Evolutionary conservation across 2,329 filamentous ascomycete genomes (phyloP).

Genomic region (Didymella segeticola): DNA sequence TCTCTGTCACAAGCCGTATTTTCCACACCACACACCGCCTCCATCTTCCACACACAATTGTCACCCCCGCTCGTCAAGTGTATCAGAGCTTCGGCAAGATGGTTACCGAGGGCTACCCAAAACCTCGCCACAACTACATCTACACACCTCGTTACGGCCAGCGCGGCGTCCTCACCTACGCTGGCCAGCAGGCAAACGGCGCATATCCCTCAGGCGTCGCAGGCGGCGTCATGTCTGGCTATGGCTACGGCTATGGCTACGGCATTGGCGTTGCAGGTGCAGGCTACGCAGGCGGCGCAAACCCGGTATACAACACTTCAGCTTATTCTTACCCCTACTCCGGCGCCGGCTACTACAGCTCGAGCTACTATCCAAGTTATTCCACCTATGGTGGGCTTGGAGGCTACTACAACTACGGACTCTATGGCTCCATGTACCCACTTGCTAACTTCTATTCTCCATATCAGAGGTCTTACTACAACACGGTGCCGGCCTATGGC

Average conservation of each 20-base stretch:
- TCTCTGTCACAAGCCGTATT: neutral
- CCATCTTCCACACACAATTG: neutral
- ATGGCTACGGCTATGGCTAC: slow-evolving; percentile 22
- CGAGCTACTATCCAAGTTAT: slow-evolving; percentile 21
- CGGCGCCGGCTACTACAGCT: slow-evolving; percentile 19
- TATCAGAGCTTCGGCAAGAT: neutral
- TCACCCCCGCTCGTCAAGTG: neutral
- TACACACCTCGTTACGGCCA: slow-evolving; percentile 40
- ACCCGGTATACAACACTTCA: slow-evolving; percentile 32
- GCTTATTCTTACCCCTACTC: slow-evolving; percentile 27
- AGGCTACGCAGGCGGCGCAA: slow-evolving; percentile 19
- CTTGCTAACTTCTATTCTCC: slow-evolving; percentile 46
- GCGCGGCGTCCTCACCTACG: slow-evolving; percentile 37
- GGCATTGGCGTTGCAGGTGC: slow-evolving; percentile 17
- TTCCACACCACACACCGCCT: slow-evolving; percentile 1
- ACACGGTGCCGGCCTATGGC: slow-evolving; percentile 28
- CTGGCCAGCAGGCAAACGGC: slow-evolving; percentile 37
- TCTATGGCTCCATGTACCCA: slow-evolving; percentile 38
- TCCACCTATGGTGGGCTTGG: slow-evolving; percentile 25
- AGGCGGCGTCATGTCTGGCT: slow-evolving; percentile 19
- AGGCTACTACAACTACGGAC: slow-evolving; percentile 33
- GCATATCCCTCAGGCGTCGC: slow-evolving; percentile 32
- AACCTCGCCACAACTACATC: slow-evolving; percentile 43
- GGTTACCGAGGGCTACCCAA: slow-evolving; percentile 32
- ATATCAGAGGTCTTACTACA: slow-evolving; percentile 44